A percentile compares a stretch with the other conserved stretches of the same genome.
phyloP scores from a whole-genome alignment of 768 basidiomycete species.

The Naganishia vaughanmartiniae region DNA sequence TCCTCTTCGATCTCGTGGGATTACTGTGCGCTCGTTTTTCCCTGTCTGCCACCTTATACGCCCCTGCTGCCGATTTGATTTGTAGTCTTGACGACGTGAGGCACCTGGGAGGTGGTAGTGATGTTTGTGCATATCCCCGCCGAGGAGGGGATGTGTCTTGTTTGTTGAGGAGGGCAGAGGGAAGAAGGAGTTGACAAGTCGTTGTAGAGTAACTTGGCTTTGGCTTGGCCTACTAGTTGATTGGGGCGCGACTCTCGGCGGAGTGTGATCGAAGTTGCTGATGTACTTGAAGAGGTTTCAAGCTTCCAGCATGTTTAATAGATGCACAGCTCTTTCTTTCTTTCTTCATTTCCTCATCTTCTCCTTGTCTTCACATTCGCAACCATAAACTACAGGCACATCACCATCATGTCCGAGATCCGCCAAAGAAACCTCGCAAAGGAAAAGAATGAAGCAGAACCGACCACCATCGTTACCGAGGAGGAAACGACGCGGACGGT shows the following conservation, averaged over 20 bases:
- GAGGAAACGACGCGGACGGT: background rate
- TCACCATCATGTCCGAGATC: background rate
- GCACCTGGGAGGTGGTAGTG: slow-evolving; percentile 25
- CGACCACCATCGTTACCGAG: background rate
- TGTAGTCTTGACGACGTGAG: slow-evolving; percentile 13
- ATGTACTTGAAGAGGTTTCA: too few species aligned
- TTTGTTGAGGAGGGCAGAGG: background rate
- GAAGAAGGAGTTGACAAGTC: background rate
- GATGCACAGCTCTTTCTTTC: background rate
- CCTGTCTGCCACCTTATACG: slow-evolving; percentile 24
- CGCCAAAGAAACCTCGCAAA: background rate
- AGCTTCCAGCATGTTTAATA: slow-evolving; percentile 1
- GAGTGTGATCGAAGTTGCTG: background rate
- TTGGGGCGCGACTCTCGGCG: background rate
- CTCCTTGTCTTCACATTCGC: background rate
- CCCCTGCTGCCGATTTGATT: background rate
- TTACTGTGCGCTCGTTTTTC: background rate
- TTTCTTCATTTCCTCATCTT: background rate
- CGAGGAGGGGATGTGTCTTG: background rate
- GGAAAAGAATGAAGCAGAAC: background rate
- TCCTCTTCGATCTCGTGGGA: background rate
- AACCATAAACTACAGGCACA: background rate
- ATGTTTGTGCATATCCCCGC: background rate
- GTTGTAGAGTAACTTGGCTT: background rate
- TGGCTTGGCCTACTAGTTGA: too few species aligned